Evolutionary conservation across 371 early-diverging fungal species (phyloP), one percentile per base, ranked within the genome.

Genomic region (Apophysomyces elegans): DNA sequence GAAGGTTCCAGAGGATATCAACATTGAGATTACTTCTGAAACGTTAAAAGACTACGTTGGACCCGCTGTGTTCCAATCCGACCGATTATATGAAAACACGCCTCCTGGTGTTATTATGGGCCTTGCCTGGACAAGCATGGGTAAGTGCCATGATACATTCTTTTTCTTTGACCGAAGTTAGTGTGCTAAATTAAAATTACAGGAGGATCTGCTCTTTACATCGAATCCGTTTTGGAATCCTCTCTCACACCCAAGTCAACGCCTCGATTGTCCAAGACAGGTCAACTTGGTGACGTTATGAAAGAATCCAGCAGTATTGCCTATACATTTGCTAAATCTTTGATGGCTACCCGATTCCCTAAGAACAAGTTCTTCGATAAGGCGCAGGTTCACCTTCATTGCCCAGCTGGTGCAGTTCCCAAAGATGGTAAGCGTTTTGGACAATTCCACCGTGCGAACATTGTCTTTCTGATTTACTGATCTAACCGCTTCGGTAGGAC

Each of bases 201-300:
- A 92, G 93, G 95, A 66, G 98, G 99, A 13, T 92, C 96, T 0
- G 88, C 95, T 1, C 80, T 99, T 1, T 98, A 96, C 70, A 93
- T 98, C 62, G 99, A 99, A 77, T 95, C 96, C 16, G 94, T 96
- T 21, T 83, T 96, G 5, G 96, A 96, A 56, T 88, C 91, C 0
- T 82, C 88, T 21, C 75, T 90, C 16, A 68, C 76, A 7, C 80
- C 83, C n/a, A 85, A 87, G 58, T 86, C 87, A 9, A 87, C 87
- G 37, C 91, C 94, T 54, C 72, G 80, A 35, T 85, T 94, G 44
- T 78, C 85, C 54, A 88, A 85, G 63, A 97, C 99, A 1, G 99
- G 98, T 21, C 97, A 99, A 72, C 83, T 99, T 65, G 98, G 98
- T 41, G 96, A 97, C 75, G 98, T 99, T 32, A 99, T 99, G 98